phyloP scores from a whole-genome alignment of 495 filamentous ascomycete genomes.

The Thermothielavioides terrestris region DNA sequence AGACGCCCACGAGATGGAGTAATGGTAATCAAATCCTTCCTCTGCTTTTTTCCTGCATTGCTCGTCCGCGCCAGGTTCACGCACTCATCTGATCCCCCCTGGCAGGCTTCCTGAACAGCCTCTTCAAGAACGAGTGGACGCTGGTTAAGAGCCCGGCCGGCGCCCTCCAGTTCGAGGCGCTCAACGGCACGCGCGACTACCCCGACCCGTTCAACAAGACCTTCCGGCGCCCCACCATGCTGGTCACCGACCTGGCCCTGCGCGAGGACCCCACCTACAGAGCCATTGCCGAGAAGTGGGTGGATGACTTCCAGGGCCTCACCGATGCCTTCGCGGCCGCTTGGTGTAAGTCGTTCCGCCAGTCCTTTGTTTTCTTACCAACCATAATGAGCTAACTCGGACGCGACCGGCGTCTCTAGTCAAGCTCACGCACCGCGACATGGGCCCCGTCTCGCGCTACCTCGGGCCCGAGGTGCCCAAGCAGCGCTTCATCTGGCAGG shows the following conservation, averaged over 20 bases:
- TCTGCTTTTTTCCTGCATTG: no score
- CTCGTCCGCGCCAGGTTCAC: no score
- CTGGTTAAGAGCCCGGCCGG: slow-evolving; percentile 62
- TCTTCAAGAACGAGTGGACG: slow-evolving; percentile 72
- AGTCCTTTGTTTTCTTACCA: no score
- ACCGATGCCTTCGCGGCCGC: slow-evolving; percentile 56
- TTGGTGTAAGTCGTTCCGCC: no score
- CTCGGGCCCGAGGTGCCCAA: slow-evolving; percentile 59
- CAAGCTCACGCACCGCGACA: slow-evolving; percentile 68
- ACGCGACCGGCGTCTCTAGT: no score
- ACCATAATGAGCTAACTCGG: no score
- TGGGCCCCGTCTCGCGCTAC: slow-evolving; percentile 59
- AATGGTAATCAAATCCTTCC: no score
- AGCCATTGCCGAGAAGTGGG: slow-evolving; percentile 60
- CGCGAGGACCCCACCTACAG: slow-evolving; percentile 60
- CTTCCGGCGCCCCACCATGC: slow-evolving; percentile 57
- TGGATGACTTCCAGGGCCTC: slow-evolving; percentile 55
- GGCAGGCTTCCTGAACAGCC: slow-evolving; percentile 59
- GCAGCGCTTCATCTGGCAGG: slow-evolving; percentile 57
- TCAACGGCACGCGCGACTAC: slow-evolving; percentile 60
- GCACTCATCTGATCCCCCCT: no score
- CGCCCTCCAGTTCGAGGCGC: slow-evolving; percentile 64
- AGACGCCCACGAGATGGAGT: slow-evolving; percentile 60
- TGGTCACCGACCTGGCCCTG: slow-evolving; percentile 60
- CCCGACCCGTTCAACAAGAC: slow-evolving; percentile 55